phyloP scores from a whole-genome alignment of 2,329 filamentous ascomycete species.

The Monosporascus ibericus region DNA sequence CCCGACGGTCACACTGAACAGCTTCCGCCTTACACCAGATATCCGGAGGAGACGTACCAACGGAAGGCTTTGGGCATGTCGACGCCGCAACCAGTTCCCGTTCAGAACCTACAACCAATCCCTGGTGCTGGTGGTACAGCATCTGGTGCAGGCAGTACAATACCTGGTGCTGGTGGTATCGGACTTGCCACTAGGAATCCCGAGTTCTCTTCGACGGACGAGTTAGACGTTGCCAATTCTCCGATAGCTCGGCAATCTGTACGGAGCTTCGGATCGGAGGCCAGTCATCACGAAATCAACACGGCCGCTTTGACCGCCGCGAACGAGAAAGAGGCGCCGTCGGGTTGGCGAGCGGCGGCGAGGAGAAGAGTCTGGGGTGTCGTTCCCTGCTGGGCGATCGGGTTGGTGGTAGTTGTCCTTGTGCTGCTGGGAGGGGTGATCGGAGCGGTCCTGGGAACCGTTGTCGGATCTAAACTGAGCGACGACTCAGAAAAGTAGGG shows the following conservation, averaged over 20 bases:
- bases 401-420: constrained; percentile 40
- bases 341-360: constrained; percentile 47
- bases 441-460: constrained; percentile 49
- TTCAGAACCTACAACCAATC: constrained; percentile 1
- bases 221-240: constrained; percentile 35
- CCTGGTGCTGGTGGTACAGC: constrained; percentile 14
- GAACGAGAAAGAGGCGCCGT: constrained; percentile 42
- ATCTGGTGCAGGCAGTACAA: constrained; percentile 20
- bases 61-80: constrained; percentile 42
- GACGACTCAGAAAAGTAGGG: constrained; percentile 7
- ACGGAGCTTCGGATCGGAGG: constrained; percentile 44
- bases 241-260: constrained; percentile 46
- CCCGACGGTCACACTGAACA: constrained; percentile 87
- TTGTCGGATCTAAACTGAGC: constrained; percentile 29
- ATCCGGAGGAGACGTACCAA: constrained; percentile 66
- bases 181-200: constrained; percentile 56
- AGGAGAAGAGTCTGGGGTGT: constrained; percentile 52
- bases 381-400: constrained; percentile 57
- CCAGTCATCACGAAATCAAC: constrained; percentile 50
- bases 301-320: constrained; percentile 37
- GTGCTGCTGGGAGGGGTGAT: constrained; percentile 50
- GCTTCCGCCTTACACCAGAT: constrained; percentile 84
- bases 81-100: constrained; percentile 11
- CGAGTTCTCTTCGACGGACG: constrained; percentile 54
- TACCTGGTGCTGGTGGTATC: constrained; percentile 55